A percentile compares a stretch with the other conserved stretches of the same genome.
phyloP scores from a whole-genome alignment of 2,329 filamentous ascomycete species.

The Alternaria metachromatica region DNA sequence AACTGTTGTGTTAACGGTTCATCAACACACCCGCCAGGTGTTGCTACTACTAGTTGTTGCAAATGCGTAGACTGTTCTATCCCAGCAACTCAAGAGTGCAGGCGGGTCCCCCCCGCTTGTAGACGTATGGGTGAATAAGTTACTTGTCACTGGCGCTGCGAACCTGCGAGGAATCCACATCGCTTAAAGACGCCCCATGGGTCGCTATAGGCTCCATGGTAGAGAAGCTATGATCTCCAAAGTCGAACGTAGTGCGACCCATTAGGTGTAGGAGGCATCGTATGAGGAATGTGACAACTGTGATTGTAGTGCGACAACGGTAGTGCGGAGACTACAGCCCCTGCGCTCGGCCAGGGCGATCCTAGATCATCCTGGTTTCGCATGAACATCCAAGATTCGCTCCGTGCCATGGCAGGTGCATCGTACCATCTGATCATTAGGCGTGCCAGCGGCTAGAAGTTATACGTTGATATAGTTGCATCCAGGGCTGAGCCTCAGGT shows the following conservation, averaged over 20 bases:
- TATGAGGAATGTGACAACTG: background rate
- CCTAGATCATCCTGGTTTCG: background rate
- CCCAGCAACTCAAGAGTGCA: background rate
- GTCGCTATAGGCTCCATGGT: background rate
- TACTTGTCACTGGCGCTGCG: background rate
- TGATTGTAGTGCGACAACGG: background rate
- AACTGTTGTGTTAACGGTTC: background rate
- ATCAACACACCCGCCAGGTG: background rate
- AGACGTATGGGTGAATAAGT: background rate
- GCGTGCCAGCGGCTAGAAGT: background rate
- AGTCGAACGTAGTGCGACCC: background rate
- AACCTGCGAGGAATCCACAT: background rate
- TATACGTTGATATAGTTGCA: background rate
- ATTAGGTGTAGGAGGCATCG: background rate
- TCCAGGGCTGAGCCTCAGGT: background rate
- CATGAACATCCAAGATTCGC: conserved; percentile 1
- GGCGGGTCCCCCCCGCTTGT: background rate
- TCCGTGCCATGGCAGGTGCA: background rate
- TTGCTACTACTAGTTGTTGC: background rate
- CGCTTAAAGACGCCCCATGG: background rate
- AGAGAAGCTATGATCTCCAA: background rate
- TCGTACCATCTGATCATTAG: background rate
- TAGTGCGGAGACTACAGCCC: background rate
- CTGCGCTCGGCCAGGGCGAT: background rate
- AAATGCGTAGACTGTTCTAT: background rate